phyloP scores from a whole-genome alignment of 176 grass and related monocot species.

The Carex cristatella region DNA sequence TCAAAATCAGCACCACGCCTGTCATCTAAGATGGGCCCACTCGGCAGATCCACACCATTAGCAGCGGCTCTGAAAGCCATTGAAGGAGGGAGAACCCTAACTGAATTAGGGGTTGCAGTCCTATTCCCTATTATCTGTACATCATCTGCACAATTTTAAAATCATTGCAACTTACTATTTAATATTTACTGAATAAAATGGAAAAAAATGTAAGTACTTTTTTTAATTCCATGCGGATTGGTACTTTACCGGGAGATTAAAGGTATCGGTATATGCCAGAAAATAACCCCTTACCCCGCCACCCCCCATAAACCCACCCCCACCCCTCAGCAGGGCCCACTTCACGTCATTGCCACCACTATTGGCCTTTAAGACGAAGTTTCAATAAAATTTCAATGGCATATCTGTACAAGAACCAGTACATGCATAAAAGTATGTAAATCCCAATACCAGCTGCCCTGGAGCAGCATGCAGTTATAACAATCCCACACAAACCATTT shows the following conservation, averaged over 20 bases:
- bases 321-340: too few relatives aligned
- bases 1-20: constrained; percentile 45
- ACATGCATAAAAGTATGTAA: background rate
- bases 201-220: background rate
- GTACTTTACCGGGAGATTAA: background rate
- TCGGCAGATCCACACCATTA: constrained; percentile 43
- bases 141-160: constrained; percentile 45
- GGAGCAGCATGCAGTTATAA: background rate
- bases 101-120: constrained; percentile 22
- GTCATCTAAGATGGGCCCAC: constrained; percentile 47
- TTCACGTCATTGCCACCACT: background rate
- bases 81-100: constrained; percentile 53
- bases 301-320: background rate
- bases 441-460: background rate
- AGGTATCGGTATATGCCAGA: background rate
- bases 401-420: constrained; percentile 4
- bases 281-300: background rate
- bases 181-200: background rate
- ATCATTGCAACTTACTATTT: background rate
- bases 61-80: constrained; percentile 32
- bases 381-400: constrained; percentile 29
- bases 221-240: background rate
- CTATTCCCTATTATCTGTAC: constrained; percentile 35
- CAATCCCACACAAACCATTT: background rate
- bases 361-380: background rate